These are phyloP conservation scores for Aureobasidium namibiae DNA, from an alignment of 2,329 filamentous ascomycete species.

Conservation along the genomic window DNA sequence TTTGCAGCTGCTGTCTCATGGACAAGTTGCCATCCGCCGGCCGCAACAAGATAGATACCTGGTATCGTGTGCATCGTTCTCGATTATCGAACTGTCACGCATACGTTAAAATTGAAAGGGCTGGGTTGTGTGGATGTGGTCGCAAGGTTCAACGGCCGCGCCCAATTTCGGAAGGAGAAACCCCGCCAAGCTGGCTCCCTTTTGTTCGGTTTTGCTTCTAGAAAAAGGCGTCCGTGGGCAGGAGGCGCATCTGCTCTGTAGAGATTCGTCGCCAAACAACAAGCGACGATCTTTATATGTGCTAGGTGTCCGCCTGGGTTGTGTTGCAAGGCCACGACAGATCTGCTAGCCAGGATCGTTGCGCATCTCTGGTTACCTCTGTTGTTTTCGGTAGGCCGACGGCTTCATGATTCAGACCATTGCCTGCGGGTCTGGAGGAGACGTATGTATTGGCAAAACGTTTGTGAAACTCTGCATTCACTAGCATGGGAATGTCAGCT, in stretches of 20 bases:
- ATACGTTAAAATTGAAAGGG: slow-evolving; percentile 9
- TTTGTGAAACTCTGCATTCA: slow-evolving; percentile 12
- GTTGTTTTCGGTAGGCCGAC: slow-evolving; percentile 3
- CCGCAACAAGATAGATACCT: not conserved
- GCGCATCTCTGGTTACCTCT: not conserved
- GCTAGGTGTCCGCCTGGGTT: not conserved
- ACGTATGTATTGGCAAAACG: slow-evolving; percentile 12
- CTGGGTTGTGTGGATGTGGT: slow-evolving; percentile 6
- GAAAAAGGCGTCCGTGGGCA: slow-evolving; percentile 7
- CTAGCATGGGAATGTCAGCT: slow-evolving; percentile 11
- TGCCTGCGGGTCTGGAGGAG: not conserved
- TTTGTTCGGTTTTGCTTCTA: slow-evolving; percentile 10
- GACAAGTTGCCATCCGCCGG: not conserved
- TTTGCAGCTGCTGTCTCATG: slow-evolving; percentile 13
- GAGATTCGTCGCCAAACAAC: slow-evolving; percentile 6
- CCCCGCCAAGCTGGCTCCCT: slow-evolving; percentile 7
- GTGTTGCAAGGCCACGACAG: not conserved
- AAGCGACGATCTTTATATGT: slow-evolving; percentile 6
- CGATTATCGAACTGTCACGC: slow-evolving; percentile 8
- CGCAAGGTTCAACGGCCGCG: slow-evolving; percentile 7
- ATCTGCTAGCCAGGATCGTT: not conserved
- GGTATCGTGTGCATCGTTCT: slow-evolving; percentile 6
- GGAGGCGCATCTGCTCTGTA: not conserved
- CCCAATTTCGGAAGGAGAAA: slow-evolving; percentile 10
- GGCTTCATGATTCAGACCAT: slow-evolving; percentile 6